phyloP scores from a whole-genome alignment of 805 yeast genomes.

The Lachancea fermentati region DNA sequence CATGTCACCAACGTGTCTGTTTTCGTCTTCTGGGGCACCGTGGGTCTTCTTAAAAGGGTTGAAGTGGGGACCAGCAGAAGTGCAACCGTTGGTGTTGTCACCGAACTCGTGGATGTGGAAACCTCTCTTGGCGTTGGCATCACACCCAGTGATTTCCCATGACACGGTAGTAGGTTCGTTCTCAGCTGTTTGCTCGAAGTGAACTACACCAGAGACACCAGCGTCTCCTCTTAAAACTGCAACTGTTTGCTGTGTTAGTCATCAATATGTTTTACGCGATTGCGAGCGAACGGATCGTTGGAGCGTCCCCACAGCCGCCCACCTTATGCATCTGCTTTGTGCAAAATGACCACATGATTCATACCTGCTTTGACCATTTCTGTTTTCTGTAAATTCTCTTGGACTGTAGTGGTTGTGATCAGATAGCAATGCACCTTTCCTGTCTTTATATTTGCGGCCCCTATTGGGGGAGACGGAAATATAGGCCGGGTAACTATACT shows the following conservation, averaged over 20 bases:
- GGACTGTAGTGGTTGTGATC: background rate
- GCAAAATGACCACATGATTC: background rate
- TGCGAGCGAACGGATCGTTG: background rate
- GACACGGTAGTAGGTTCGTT: conserved; percentile 76
- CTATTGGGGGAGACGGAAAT: too few relatives aligned
- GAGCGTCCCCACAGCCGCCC: too few relatives aligned
- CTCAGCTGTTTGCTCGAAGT: conserved; percentile 79
- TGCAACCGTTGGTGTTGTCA: conserved; percentile 95
- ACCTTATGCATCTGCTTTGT: too few relatives aligned
- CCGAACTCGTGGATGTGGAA: conserved; percentile 98
- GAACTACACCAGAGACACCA: conserved; percentile 78
- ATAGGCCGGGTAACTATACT: background rate
- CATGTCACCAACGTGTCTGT: conserved; percentile 67
- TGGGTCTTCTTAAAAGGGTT: conserved; percentile 85
- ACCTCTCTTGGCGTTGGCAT: conserved; percentile 83
- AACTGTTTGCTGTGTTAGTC: conserved; percentile 38
- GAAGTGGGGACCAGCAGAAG: conserved; percentile 97
- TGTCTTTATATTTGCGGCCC: background rate
- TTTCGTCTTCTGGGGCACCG: conserved; percentile 75
- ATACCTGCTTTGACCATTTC: conserved; percentile 32
- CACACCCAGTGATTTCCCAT: conserved; percentile 88
- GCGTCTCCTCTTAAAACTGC: conserved; percentile 97
- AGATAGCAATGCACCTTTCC: background rate
- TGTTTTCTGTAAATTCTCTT: background rate
- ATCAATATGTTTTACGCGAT: background rate